Evolutionary conservation across 75 land plant genomes (phyloP).

Genomic region (Adiantum capillusveneris): DNA sequence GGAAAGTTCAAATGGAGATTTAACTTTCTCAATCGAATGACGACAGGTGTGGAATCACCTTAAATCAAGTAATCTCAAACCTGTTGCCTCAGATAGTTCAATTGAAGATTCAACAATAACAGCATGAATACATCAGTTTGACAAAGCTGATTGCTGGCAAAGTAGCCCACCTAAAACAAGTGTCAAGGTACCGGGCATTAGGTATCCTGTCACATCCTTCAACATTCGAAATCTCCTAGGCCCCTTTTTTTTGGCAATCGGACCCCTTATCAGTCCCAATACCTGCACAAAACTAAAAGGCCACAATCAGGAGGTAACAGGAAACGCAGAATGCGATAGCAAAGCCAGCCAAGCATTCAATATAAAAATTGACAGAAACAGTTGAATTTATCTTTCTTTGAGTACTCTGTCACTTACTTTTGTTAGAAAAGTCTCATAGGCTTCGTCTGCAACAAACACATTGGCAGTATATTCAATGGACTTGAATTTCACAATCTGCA

Average conservation of each 20-base stretch:
- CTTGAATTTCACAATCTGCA: constrained; percentile 29
- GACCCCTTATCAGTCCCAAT: constrained; percentile 3
- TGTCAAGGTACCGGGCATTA: constrained; percentile 35
- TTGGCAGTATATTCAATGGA: constrained; percentile 7
- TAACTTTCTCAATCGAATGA: no score
- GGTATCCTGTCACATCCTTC: constrained; percentile 26
- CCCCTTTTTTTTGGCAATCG: constrained; percentile 7
- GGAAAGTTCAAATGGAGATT: no score
- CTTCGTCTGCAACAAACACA: constrained; percentile 10
- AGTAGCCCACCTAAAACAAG: constrained; percentile 13
- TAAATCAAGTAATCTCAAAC: no score
- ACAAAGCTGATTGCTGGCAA: neutral
- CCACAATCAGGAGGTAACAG: no score
- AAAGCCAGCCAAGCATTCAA: neutral
- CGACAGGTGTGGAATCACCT: no score
- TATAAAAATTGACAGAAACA: neutral
- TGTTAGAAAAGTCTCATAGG: constrained; percentile 19
- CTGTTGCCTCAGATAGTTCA: no score
- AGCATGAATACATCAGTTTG: no score
- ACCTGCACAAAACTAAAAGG: constrained; percentile 2
- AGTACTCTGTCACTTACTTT: constrained; percentile 21
- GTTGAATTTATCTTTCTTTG: no score
- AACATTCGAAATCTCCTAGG: constrained; percentile 17
- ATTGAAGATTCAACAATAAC: no score
- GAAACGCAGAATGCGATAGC: no score